Percentiles rank a stretch among this genome's conserved stretches.
These are phyloP conservation scores for Podila minutissima DNA, from an alignment of 192 early-diverging fungal genomes.

Conservation along the genomic window DNA sequence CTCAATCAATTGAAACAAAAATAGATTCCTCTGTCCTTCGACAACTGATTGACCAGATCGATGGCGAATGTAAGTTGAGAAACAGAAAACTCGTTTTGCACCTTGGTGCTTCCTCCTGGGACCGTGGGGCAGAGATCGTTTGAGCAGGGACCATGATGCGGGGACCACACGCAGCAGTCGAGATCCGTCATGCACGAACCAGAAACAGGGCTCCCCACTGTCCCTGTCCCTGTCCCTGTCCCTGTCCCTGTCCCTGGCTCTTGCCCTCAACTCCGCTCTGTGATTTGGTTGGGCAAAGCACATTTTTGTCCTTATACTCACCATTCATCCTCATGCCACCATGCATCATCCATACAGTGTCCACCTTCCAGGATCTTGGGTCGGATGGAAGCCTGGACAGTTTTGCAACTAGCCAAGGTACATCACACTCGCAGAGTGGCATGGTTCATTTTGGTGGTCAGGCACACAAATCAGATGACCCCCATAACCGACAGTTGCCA, in stretches of 20 bases:
- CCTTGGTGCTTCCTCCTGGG: too few species aligned
- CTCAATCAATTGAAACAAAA: neutral
- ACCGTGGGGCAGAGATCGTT: too few species aligned
- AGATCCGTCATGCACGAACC: too few species aligned
- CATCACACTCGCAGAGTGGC: neutral
- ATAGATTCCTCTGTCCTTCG: constrained; percentile 44
- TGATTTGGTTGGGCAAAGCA: too few species aligned
- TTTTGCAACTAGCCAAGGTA: constrained; percentile 39
- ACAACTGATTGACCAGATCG: constrained; percentile 47
- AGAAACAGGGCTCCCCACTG: too few species aligned
- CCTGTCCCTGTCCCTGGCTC: neutral
- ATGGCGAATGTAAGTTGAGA: constrained; percentile 32
- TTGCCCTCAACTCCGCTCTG: neutral
- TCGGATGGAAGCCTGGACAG: constrained; percentile 17
- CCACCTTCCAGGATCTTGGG: constrained; percentile 14
- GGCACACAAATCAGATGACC: neutral
- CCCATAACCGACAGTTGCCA: neutral
- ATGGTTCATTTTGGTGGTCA: neutral
- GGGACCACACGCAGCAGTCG: too few species aligned
- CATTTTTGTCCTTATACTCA: too few species aligned
- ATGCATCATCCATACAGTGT: constrained; percentile 1
- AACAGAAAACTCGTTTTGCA: neutral
- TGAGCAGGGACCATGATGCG: too few species aligned
- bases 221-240: neutral
- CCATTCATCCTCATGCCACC: neutral